phyloP scores from a whole-genome alignment of 108 stramenopile genomes.

The Skeletonema tropicum region DNA sequence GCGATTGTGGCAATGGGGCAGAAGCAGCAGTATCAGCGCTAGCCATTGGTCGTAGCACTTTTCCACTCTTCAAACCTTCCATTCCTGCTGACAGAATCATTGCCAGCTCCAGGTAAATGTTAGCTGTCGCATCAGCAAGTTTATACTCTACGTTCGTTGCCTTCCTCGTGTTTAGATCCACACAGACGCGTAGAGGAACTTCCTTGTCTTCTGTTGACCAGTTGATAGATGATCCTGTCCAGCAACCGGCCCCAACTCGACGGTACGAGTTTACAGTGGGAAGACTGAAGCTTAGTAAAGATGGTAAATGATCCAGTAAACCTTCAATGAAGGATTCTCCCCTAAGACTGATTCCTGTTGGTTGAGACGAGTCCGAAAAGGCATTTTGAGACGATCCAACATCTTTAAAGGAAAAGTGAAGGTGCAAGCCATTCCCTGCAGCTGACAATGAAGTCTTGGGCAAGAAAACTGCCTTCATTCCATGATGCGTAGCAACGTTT shows the following conservation, averaged over 20 bases:
- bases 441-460: conserved; percentile 65
- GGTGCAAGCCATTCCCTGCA: conserved; percentile 82
- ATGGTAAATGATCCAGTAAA: conserved; percentile 67
- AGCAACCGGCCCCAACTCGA: conserved; percentile 80
- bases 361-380: conserved; percentile 35
- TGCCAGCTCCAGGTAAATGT: conserved; percentile 74
- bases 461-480: conserved; percentile 66
- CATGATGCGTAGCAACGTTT: conserved; percentile 57
- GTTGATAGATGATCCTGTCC: conserved; percentile 71
- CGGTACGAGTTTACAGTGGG: conserved; percentile 79
- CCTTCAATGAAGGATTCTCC: conserved; percentile 82
- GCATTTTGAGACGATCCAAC: conserved; percentile 31
- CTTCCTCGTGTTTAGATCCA: conserved; percentile 40
- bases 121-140: conserved; percentile 68
- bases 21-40: conserved; percentile 4
- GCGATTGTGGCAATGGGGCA: conserved; percentile 48
- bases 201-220: conserved; percentile 88
- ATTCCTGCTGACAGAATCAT: conserved; percentile 67
- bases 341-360: conserved; percentile 34
- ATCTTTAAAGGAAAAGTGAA: conserved; percentile 72
- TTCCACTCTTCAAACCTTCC: conserved; percentile 55
- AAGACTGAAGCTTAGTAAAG: conserved; percentile 66
- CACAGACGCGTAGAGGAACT: conserved; percentile 69
- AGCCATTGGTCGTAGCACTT: conserved; percentile 48
- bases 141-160: conserved; percentile 80